Evolutionary conservation across 176 grass and related monocot genomes (phyloP), one percentile per base, ranked within the genome.

Genomic region (Musa itinerans): DNA sequence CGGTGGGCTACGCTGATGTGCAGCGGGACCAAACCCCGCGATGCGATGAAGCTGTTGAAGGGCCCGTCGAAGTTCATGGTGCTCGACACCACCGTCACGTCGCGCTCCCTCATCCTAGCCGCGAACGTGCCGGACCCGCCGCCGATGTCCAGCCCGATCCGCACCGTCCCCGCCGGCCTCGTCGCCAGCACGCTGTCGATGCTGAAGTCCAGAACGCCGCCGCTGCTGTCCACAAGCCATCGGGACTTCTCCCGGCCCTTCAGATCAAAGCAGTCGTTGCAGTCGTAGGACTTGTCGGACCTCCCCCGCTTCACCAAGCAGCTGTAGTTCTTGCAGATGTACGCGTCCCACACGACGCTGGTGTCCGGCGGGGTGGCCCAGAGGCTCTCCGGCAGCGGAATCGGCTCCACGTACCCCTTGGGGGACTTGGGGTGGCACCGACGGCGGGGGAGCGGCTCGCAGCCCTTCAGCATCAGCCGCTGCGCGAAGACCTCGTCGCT

Each of bases 371-470:
- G 57, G 15, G 20, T 62, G 17, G 57, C 4, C 57, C 57, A 62
- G 57, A 62, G 57, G 14, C 57, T 62, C 15, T n/a, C 57, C 17
- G 57, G 57, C 6, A 62, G 57, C 57, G 17, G 57, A 17, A 17
- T 34, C 14, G 67, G 67, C 25, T 69, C 67, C 13, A 69, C 24
- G 67, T 69, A 69, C 27, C 67, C 67, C 67, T 1, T 19, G 3
- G 67, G 34, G 6, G 67, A 69, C 67, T 17, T 21, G 10, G 67
- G 67, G 2, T 17, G 67, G 67, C 67, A 69, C 29, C 67, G 67
- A 12, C 67, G 67, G 7, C 67, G 67, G 20, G 67, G 67, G 20
- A 69, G 67, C 29, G 67, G 67, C 67, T 69, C 67, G 67, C 67
- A 69, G 11, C 67, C 67, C 67, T 50, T 69, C 0, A 69, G 67